Percentiles rank a stretch among this genome's conserved stretches.
Evolutionary conservation across 2,329 filamentous ascomycete genomes (phyloP).

Genomic region (Plectosphaerella sp.): DNA sequence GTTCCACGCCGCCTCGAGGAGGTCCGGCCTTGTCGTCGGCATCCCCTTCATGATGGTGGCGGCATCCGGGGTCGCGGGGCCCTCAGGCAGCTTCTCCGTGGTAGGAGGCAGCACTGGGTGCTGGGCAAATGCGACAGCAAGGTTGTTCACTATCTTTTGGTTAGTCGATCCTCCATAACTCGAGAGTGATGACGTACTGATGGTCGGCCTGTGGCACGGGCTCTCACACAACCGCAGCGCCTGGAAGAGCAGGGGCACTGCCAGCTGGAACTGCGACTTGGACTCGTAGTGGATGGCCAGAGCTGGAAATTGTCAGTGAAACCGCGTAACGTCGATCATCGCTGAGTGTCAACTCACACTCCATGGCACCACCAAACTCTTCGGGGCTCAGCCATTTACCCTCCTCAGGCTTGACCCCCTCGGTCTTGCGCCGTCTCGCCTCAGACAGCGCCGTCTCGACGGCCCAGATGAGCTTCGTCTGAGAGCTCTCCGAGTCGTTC

Average conservation of each 20-base stretch:
- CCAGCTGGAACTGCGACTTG: slow-evolving; percentile 71
- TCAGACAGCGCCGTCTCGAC: slow-evolving; percentile 78
- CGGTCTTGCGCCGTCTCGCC: slow-evolving; percentile 58
- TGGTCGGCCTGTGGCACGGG: slow-evolving; percentile 72
- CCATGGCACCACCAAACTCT: slow-evolving; percentile 69
- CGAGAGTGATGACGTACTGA: slow-evolving; percentile 52
- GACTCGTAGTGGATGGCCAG: slow-evolving; percentile 74
- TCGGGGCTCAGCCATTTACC: slow-evolving; percentile 66
- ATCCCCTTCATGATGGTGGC: slow-evolving; percentile 15
- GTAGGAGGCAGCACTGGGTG: slow-evolving; percentile 40
- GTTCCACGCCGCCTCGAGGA: slow-evolving; percentile 64
- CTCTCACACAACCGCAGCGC: slow-evolving; percentile 64
- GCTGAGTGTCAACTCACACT: slow-evolving; percentile 42
- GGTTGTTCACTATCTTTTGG: slow-evolving; percentile 65
- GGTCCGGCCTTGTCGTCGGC: slow-evolving; percentile 48
- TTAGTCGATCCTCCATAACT: slow-evolving; percentile 4
- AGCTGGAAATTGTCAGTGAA: slow-evolving; percentile 38
- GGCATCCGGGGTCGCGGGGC: too few relatives aligned
- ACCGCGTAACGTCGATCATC: neutral
- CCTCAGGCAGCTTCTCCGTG: neutral
- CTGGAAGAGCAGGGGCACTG: slow-evolving; percentile 82
- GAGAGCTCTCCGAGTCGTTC: slow-evolving; percentile 67
- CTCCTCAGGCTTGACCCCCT: slow-evolving; percentile 67
- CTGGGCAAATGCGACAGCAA: slow-evolving; percentile 69
- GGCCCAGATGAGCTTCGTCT: slow-evolving; percentile 72